These are phyloP conservation scores for Sicyos baderoa DNA, from an alignment of 306 rosid species.

Conservation along the genomic window DNA sequence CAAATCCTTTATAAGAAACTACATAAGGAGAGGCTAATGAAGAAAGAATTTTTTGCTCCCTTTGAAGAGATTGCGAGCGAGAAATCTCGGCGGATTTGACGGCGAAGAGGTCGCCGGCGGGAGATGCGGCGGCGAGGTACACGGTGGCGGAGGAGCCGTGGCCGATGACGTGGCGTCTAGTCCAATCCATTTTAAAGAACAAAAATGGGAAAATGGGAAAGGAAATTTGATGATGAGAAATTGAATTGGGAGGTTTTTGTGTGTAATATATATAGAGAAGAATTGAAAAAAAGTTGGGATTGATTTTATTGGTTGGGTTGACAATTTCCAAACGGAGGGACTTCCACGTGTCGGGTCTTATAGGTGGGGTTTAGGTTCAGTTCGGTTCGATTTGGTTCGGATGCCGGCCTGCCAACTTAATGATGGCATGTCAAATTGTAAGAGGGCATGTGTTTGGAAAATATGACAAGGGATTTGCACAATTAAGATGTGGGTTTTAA, in stretches of 20 bases:
- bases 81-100: slow-evolving; percentile 62
- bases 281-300: too few relatives aligned
- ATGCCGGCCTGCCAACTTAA: slow-evolving; percentile 5
- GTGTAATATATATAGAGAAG: slow-evolving; percentile 1
- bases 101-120: slow-evolving; percentile 33
- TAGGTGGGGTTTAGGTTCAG: not conserved
- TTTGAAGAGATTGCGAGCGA: slow-evolving; percentile 37
- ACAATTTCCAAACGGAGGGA: slow-evolving; percentile 20
- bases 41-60: slow-evolving; percentile 52
- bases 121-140: slow-evolving; percentile 36
- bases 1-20: slow-evolving; percentile 54
- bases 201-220: too few relatives aligned
- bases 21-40: slow-evolving; percentile 44
- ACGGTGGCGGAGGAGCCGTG: slow-evolving; percentile 79
- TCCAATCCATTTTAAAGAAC: slow-evolving; percentile 55
- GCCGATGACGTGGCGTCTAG: slow-evolving; percentile 67
- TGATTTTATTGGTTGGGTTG: too few relatives aligned
- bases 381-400: not conserved
- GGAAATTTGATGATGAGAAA: too few relatives aligned
- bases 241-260: not conserved
- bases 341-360: slow-evolving; percentile 24
- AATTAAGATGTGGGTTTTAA: not conserved
- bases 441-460: slow-evolving; percentile 24
- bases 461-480: not conserved
- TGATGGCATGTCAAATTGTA: slow-evolving; percentile 29